phyloP scores from a whole-genome alignment of 352 stramenopile genomes.

The Globisporangium alternatum region DNA sequence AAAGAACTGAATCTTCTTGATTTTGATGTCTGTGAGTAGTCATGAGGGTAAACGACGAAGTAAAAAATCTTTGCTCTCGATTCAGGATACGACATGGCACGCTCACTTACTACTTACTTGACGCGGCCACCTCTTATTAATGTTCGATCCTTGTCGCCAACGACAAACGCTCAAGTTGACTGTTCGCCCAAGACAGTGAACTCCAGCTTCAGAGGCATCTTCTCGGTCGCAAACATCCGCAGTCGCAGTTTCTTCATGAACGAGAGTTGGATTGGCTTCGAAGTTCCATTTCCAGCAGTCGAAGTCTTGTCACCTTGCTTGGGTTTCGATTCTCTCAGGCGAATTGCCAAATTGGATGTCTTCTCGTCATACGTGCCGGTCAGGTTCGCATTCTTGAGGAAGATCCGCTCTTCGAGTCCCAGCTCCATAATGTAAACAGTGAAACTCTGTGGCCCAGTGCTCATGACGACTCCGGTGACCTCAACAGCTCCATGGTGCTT shows the following conservation, averaged over 20 bases:
- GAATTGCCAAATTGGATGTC: slow-evolving; percentile 44
- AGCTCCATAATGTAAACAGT: slow-evolving; percentile 75
- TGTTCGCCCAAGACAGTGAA: slow-evolving; percentile 49
- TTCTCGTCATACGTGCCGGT: slow-evolving; percentile 49
- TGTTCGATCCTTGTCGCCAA: neutral
- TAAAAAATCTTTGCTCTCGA: neutral
- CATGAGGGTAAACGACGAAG: neutral
- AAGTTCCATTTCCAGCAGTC: slow-evolving; percentile 1
- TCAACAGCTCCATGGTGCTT: slow-evolving; percentile 57
- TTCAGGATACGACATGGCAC: neutral
- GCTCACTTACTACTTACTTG: neutral
- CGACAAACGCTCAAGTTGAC: neutral
- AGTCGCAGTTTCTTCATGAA: slow-evolving; percentile 68
- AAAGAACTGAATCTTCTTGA: neutral
- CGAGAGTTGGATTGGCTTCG: slow-evolving; percentile 34
- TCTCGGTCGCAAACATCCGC: slow-evolving; percentile 59
- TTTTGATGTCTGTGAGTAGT: neutral
- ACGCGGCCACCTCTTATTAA: neutral
- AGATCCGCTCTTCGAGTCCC: slow-evolving; percentile 66
- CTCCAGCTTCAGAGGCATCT: slow-evolving; percentile 59
- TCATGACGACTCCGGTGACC: slow-evolving; percentile 71
- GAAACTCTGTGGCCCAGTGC: slow-evolving; percentile 70
- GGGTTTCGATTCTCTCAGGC: neutral
- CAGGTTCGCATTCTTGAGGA: slow-evolving; percentile 43
- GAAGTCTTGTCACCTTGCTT: slow-evolving; percentile 10